Evolutionary conservation across 106 monocot species (phyloP).

Genomic region (Acanthochlamys bracteata): DNA sequence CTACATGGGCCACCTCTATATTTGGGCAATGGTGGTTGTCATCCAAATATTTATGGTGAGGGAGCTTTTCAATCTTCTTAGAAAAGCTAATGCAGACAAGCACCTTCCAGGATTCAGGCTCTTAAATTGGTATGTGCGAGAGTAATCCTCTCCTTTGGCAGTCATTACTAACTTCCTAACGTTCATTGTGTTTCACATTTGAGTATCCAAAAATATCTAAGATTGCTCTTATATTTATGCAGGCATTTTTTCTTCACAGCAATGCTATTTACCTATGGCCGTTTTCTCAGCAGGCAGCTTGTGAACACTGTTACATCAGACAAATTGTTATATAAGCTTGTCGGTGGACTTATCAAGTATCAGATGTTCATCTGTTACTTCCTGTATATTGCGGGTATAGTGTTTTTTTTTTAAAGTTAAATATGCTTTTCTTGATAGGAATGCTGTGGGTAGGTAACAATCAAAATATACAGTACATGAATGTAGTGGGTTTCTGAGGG

Average conservation of each 20-base stretch:
- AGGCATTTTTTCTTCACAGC: conserved; percentile 96
- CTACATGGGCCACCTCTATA: conserved; percentile 96
- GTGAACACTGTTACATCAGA: conserved; percentile 89
- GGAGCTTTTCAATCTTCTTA: conserved; percentile 94
- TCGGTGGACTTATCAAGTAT: conserved; percentile 84
- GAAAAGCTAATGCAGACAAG: conserved; percentile 77
- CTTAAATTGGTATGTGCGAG: conserved; percentile 63
- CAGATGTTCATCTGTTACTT: conserved; percentile 98
- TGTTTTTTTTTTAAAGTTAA: neutral
- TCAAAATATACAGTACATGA: no score
- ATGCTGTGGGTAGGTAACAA: no score
- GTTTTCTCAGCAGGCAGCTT: conserved; percentile 88
- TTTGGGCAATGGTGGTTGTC: conserved; percentile 94
- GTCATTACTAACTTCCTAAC: neutral
- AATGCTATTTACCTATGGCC: conserved; percentile 89
- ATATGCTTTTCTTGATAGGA: neutral
- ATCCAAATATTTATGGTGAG: conserved; percentile 90
- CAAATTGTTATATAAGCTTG: conserved; percentile 78
- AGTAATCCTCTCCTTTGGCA: neutral
- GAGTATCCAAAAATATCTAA: no score
- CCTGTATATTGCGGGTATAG: conserved; percentile 71
- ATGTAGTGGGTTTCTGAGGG: no score
- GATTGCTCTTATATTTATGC: conserved; percentile 2
- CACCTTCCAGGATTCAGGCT: conserved; percentile 88
- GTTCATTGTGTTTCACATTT: no score